phyloP scores from a whole-genome alignment of 169 alveolate genomes.

The Plasmodium ovale region DNA sequence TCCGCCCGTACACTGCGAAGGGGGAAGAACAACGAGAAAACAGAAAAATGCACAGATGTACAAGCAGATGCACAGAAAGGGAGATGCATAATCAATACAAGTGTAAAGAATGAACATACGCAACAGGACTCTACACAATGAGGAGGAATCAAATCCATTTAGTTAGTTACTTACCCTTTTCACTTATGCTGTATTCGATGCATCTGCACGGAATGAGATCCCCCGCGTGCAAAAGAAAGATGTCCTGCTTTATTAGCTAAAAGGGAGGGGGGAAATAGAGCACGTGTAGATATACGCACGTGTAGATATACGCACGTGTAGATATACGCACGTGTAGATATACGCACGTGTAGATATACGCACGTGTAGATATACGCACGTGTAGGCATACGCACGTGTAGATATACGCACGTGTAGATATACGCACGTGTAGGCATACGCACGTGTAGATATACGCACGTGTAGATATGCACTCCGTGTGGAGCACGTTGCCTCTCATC shows the following conservation, averaged over 20 bases:
- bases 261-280: background rate
- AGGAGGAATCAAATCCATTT: background rate
- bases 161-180: constrained; percentile 17
- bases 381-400: background rate
- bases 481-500: too few relatives aligned
- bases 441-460: too few relatives aligned
- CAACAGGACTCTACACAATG: background rate
- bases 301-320: background rate
- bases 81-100: background rate
- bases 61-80: background rate
- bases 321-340: background rate
- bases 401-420: too few relatives aligned
- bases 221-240: constrained; percentile 58
- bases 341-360: background rate
- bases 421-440: too few relatives aligned
- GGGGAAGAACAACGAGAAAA: background rate
- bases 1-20: constrained; percentile 33
- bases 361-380: background rate
- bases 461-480: too few relatives aligned
- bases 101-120: background rate
- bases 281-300: background rate
- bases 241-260: constrained; percentile 64
- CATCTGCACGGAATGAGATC: constrained; percentile 62
- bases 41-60: background rate
- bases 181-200: constrained; percentile 33